Percentiles rank a stretch among this genome's conserved stretches.
phyloP scores from a whole-genome alignment of 164 flowering plant species.

The Pachysandra terminalis region DNA sequence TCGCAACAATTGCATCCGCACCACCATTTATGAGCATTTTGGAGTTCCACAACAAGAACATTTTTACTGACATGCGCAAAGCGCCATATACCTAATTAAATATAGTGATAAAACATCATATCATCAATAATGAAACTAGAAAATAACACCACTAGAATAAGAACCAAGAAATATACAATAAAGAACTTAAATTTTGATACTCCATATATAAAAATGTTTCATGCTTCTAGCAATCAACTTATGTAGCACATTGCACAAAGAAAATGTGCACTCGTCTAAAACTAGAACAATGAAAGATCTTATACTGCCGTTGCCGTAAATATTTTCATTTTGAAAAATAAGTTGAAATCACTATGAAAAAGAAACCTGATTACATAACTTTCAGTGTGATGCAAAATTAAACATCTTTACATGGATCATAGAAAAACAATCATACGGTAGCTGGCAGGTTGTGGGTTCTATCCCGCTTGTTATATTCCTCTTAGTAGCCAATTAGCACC shows the following conservation, averaged over 20 bases:
- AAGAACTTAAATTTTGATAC: neutral
- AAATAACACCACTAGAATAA: neutral
- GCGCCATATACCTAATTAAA: slow-evolving; percentile 78
- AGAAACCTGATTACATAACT: neutral
- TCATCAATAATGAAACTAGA: neutral
- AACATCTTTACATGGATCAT: too few species aligned
- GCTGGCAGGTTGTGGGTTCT: too few species aligned
- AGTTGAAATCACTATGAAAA: neutral
- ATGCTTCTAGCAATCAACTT: neutral
- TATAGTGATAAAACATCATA: neutral
- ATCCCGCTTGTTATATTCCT: too few species aligned
- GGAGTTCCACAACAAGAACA: slow-evolving; percentile 90
- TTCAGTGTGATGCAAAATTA: too few species aligned
- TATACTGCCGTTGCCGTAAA: neutral
- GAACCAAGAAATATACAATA: neutral
- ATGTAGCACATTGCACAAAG: neutral
- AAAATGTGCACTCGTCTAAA: neutral
- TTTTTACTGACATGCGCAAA: slow-evolving; percentile 90
- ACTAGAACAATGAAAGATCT: neutral
- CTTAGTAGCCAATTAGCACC: too few species aligned
- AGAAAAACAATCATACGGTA: too few species aligned
- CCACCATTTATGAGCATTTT: slow-evolving; percentile 80
- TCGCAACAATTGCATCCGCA: slow-evolving; percentile 66
- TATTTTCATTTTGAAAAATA: neutral
- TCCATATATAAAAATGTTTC: too few species aligned